Percentiles rank a stretch among this genome's conserved stretches.
These are phyloP conservation scores for Jaapia argillacea DNA, from an alignment of 768 basidiomycete species.

Conservation along the genomic window DNA sequence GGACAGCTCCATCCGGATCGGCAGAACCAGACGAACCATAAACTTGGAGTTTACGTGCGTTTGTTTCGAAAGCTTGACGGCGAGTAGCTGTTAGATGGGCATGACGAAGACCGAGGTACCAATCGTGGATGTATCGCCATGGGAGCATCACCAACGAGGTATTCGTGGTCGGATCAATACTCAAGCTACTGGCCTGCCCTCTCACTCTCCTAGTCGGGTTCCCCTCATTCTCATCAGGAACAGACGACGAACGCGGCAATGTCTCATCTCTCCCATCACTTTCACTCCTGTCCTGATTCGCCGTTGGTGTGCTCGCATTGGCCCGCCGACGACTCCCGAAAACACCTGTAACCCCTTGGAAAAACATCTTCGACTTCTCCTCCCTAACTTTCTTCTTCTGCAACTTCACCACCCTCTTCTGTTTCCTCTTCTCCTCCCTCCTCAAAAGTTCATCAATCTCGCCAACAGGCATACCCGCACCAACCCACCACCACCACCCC, in stretches of 20 bases:
- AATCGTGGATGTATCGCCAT: conserved; percentile 31
- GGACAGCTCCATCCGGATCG: conserved; percentile 14
- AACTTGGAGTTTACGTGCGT: conserved; percentile 54
- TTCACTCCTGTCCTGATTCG: too few species aligned
- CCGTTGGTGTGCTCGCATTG: not conserved
- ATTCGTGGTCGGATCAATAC: too few species aligned
- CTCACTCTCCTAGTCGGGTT: too few species aligned
- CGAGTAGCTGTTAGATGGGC: conserved; percentile 64
- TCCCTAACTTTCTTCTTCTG: conserved; percentile 39
- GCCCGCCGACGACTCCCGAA: conserved; percentile 19
- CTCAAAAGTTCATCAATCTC: conserved; percentile 57
- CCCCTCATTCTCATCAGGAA: conserved; percentile 1
- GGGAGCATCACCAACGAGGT: conserved; percentile 6
- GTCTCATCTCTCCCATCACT: too few species aligned
- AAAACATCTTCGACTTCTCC: conserved; percentile 45
- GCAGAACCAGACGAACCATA: conserved; percentile 28
- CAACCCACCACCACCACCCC: conserved; percentile 99
- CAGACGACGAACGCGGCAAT: not conserved
- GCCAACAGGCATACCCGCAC: conserved; percentile 74
- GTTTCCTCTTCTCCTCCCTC: conserved; percentile 42
- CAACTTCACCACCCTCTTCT: conserved; percentile 33
- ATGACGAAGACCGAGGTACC: conserved; percentile 53
- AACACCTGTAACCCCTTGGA: conserved; percentile 45
- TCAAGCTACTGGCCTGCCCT: not conserved
- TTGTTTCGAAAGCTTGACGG: conserved; percentile 60